These are phyloP conservation scores for Bacidia gigantensis DNA, from an alignment of 495 filamentous ascomycete species.

Conservation along the genomic window DNA sequence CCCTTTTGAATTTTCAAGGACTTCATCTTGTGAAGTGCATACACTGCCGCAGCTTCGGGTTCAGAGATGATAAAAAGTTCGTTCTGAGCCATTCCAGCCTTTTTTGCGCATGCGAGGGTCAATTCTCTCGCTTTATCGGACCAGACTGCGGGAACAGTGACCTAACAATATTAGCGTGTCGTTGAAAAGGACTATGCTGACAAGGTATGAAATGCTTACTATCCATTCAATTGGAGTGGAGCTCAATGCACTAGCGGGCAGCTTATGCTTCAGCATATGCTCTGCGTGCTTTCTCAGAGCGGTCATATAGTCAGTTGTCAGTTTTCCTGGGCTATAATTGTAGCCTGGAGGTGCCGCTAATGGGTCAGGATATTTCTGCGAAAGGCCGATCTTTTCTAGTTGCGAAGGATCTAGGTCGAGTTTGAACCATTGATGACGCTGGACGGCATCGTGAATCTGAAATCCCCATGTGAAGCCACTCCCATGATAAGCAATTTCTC, in stretches of 20 bases:
- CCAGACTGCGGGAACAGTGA: slow-evolving; percentile 55
- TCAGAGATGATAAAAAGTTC: slow-evolving; percentile 57
- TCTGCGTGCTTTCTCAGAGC: slow-evolving; percentile 20
- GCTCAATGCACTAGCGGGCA: slow-evolving; percentile 48
- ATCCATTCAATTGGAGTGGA: slow-evolving; percentile 52
- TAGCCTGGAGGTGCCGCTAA: slow-evolving; percentile 18
- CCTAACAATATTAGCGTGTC: slow-evolving; percentile 4
- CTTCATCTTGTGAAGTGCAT: slow-evolving; percentile 53
- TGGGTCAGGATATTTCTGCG: slow-evolving; percentile 7
- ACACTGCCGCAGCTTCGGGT: slow-evolving; percentile 64
- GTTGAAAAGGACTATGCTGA: background rate
- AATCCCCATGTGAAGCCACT: slow-evolving; percentile 35
- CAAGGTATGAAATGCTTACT: slow-evolving; percentile 2
- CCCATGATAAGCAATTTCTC: slow-evolving; percentile 26
- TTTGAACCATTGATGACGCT: slow-evolving; percentile 41
- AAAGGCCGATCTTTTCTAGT: background rate
- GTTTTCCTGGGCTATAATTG: slow-evolving; percentile 45
- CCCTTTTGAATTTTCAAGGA: slow-evolving; percentile 48
- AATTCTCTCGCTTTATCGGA: slow-evolving; percentile 58
- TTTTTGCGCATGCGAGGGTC: slow-evolving; percentile 49
- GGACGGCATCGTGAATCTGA: slow-evolving; percentile 27
- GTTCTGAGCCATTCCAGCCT: slow-evolving; percentile 49
- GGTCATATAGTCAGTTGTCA: slow-evolving; percentile 53
- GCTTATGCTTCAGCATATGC: slow-evolving; percentile 24
- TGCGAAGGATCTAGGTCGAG: slow-evolving; percentile 27